Conservation (phyloP, 2,329 filamentous ascomycete species). For the Geoglossum cookeanum region DNA sequence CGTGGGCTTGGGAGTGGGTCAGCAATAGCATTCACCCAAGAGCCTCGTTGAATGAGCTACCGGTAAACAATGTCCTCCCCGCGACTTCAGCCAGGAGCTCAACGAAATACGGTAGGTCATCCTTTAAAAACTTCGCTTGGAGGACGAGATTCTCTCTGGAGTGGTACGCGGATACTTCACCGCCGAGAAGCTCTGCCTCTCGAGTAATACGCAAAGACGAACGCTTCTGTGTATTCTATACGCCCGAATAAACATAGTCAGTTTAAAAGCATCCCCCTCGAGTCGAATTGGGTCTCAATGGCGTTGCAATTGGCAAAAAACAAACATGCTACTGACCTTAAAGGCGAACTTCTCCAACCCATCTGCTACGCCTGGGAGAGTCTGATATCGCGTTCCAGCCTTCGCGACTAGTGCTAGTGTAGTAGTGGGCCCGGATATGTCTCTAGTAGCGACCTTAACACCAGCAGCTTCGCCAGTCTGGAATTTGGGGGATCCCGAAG, state of each 20-base stretch:
- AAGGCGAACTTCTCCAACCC: slow-evolving; percentile 92
- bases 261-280: not conserved
- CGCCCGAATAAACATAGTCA: slow-evolving; percentile 7
- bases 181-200: slow-evolving; percentile 88
- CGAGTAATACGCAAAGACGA: slow-evolving; percentile 83
- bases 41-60: slow-evolving; percentile 22
- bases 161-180: slow-evolving; percentile 72
- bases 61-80: slow-evolving; percentile 66
- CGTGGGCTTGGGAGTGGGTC: slow-evolving; percentile 42
- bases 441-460: slow-evolving; percentile 82
- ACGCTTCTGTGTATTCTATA: slow-evolving; percentile 66
- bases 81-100: slow-evolving; percentile 89
- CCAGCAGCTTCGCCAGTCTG: slow-evolving; percentile 71
- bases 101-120: slow-evolving; percentile 93
- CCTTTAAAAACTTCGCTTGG: slow-evolving; percentile 83
- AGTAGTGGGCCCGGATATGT: slow-evolving; percentile 71
- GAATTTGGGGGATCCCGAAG: slow-evolving; percentile 66
- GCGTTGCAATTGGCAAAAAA: not conserved
- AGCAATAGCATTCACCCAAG: not conserved
- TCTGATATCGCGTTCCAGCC: slow-evolving; percentile 85
- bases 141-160: slow-evolving; percentile 85
- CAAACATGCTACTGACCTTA: slow-evolving; percentile 41
- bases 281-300: not conserved
- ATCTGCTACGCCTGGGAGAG: slow-evolving; percentile 71
- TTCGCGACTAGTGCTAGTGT: slow-evolving; percentile 84